Conservation (phyloP, 495 filamentous ascomycete genomes). For the Aspergillus steynii region DNA sequence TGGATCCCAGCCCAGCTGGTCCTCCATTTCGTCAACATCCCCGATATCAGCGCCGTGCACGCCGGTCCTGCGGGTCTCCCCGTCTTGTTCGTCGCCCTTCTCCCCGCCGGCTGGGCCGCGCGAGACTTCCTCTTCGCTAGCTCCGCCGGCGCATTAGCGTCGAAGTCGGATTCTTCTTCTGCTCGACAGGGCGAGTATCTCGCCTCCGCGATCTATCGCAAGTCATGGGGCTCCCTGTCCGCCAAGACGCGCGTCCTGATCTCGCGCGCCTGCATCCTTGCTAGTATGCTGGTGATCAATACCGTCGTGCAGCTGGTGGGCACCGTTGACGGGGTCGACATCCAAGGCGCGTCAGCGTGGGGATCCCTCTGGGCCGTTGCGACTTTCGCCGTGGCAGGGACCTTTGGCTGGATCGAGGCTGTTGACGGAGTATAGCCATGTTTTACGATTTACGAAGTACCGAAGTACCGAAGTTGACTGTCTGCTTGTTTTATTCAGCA, state of each 20-base stretch:
- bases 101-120: slow-evolving; percentile 68
- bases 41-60: slow-evolving; percentile 62
- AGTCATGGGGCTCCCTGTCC: slow-evolving; percentile 55
- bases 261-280: slow-evolving; percentile 61
- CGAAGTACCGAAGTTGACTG: background rate
- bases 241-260: slow-evolving; percentile 64
- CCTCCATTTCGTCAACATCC: slow-evolving; percentile 67
- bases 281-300: slow-evolving; percentile 55
- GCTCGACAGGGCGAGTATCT: slow-evolving; percentile 55
- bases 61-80: slow-evolving; percentile 51
- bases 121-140: slow-evolving; percentile 75
- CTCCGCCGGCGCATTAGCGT: slow-evolving; percentile 47
- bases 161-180: slow-evolving; percentile 57
- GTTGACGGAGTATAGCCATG: slow-evolving; percentile 42
- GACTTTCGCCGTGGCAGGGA: slow-evolving; percentile 55
- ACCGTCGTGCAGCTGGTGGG: slow-evolving; percentile 64
- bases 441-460: background rate
- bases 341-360: slow-evolving; percentile 67
- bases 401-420: slow-evolving; percentile 60
- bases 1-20: slow-evolving; percentile 69
- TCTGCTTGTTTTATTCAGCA: background rate
- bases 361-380: slow-evolving; percentile 69
- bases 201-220: slow-evolving; percentile 55
- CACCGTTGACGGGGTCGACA: slow-evolving; percentile 65
- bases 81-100: slow-evolving; percentile 50